A percentile compares a stretch with the other conserved stretches of the same genome.
Evolutionary conservation across 2,329 filamentous ascomycete genomes (phyloP).

Genomic region (Ceratocystis papillata): DNA sequence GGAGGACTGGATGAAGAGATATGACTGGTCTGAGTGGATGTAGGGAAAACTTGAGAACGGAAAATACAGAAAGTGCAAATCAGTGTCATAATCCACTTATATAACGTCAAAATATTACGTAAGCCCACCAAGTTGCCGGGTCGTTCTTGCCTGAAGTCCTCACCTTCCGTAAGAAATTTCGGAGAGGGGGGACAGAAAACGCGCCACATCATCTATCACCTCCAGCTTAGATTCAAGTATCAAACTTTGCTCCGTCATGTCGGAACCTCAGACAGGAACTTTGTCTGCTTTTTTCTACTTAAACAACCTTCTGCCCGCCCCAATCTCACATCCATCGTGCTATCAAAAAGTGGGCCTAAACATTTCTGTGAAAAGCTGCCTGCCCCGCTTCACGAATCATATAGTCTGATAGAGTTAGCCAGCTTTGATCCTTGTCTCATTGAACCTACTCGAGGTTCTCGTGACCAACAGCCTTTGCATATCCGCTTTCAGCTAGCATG

Average conservation of each 20-base stretch:
- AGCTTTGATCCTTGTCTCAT: background rate
- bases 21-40: constrained; percentile 31
- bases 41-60: background rate
- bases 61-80: background rate
- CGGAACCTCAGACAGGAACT: too few relatives aligned
- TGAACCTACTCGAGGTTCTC: background rate
- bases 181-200: background rate
- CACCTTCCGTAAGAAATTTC: background rate
- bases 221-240: too few relatives aligned
- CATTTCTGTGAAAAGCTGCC: too few relatives aligned
- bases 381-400: background rate
- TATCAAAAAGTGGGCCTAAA: too few relatives aligned
- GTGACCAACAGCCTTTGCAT: background rate
- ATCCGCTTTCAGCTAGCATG: constrained; percentile 32
- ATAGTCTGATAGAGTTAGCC: too few relatives aligned
- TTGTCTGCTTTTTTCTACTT: background rate
- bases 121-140: background rate
- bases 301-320: background rate
- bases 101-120: background rate
- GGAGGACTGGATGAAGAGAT: constrained; percentile 32
- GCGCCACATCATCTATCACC: too few relatives aligned
- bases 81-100: background rate
- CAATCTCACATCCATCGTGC: background rate
- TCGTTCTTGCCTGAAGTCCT: too few relatives aligned
- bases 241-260: too few relatives aligned